Percentiles rank a stretch among this genome's conserved stretches.
Conservation (phyloP, 2,329 filamentous ascomycete species). For the Scedosporium minutisporum region DNA sequence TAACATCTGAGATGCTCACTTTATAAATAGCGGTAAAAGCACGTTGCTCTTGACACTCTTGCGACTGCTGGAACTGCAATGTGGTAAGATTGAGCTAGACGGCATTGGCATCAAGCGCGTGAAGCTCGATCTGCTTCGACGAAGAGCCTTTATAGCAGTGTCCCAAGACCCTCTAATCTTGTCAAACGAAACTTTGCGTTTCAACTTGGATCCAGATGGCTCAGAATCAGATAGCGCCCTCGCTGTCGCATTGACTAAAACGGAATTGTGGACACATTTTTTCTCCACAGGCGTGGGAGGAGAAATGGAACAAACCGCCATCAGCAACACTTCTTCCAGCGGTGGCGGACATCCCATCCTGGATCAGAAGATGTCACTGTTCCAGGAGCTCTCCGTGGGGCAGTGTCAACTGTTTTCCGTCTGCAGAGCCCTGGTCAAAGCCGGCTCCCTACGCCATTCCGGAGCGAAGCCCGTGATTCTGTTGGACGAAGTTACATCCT, state of each 20-base stretch:
- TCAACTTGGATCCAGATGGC: slow-evolving; percentile 34
- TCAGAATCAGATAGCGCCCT: neutral
- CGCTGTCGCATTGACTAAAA: neutral
- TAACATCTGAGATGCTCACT: neutral
- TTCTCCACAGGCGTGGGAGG: neutral
- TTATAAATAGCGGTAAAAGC: slow-evolving; percentile 34
- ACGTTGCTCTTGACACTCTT: slow-evolving; percentile 37
- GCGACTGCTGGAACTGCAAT: slow-evolving; percentile 33
- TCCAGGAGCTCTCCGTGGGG: slow-evolving; percentile 21
- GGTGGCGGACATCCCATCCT: slow-evolving; percentile 12
- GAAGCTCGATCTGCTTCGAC: slow-evolving; percentile 31
- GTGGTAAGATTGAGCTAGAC: slow-evolving; percentile 30
- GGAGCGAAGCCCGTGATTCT: slow-evolving; percentile 20
- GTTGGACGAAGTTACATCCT: slow-evolving; percentile 22
- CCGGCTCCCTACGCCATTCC: slow-evolving; percentile 4
- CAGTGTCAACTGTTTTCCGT: slow-evolving; percentile 23
- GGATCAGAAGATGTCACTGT: slow-evolving; percentile 14
- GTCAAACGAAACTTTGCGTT: slow-evolving; percentile 29
- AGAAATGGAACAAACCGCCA: neutral
- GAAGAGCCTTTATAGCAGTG: slow-evolving; percentile 29
- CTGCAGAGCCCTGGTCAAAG: slow-evolving; percentile 19
- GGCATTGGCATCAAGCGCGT: slow-evolving; percentile 29
- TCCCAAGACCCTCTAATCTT: slow-evolving; percentile 40
- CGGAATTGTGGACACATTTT: neutral
- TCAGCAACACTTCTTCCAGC: neutral